Conservation (phyloP, 225 moss, liverwort and hornwort species). For the Straminergon stramineum region DNA sequence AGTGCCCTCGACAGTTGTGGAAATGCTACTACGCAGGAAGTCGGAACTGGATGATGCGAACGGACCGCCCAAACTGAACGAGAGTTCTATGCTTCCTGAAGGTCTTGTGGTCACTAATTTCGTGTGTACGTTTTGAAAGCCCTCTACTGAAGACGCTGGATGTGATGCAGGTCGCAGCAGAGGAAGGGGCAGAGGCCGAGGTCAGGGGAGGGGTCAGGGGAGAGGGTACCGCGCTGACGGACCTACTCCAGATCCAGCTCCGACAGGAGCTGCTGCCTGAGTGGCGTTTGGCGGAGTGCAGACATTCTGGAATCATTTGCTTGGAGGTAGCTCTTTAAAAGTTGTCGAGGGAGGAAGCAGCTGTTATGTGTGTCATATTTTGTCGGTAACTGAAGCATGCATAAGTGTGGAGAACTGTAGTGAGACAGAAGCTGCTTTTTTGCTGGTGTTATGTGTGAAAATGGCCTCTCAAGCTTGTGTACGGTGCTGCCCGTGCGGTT, state of each 20-base stretch:
- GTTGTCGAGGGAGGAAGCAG: slow-evolving; percentile 46
- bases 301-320: slow-evolving; percentile 22
- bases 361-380: slow-evolving; percentile 17
- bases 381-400: slow-evolving; percentile 30
- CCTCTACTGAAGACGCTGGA: neutral
- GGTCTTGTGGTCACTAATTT: neutral
- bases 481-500: slow-evolving; percentile 18
- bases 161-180: slow-evolving; percentile 29
- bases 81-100: neutral
- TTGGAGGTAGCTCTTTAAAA: slow-evolving; percentile 43
- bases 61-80: neutral
- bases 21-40: neutral
- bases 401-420: slow-evolving; percentile 34
- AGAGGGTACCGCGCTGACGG: slow-evolving; percentile 85
- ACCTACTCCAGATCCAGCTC: slow-evolving; percentile 44
- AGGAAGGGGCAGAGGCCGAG: slow-evolving; percentile 94
- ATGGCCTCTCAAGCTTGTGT: slow-evolving; percentile 47
- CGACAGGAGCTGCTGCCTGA: slow-evolving; percentile 7
- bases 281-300: neutral
- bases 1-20: neutral
- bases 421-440: slow-evolving; percentile 39
- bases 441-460: slow-evolving; percentile 45
- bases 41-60: neutral
- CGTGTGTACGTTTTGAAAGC: neutral
- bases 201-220: slow-evolving; percentile 89